These are phyloP conservation scores for Boechera divaricarpa DNA, from an alignment of 345 rosid species.

Conservation along the genomic window DNA sequence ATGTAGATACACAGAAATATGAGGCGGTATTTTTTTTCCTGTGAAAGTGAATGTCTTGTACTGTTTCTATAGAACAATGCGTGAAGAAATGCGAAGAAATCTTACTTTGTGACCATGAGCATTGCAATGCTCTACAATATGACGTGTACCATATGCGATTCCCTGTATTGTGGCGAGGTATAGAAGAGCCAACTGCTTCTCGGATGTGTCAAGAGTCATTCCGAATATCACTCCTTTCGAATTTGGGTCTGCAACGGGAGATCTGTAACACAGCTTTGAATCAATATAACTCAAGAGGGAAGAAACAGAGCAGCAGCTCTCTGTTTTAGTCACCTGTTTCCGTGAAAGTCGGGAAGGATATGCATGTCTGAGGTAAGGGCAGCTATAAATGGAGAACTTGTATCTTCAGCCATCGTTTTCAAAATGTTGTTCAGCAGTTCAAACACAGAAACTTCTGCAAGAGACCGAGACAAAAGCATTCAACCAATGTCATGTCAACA, in stretches of 20 bases:
- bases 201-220: constrained; percentile 83
- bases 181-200: constrained; percentile 80
- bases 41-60: not conserved
- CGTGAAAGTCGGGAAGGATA: constrained; percentile 90
- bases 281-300: constrained; percentile 25
- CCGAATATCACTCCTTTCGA: constrained; percentile 85
- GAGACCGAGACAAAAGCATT: constrained; percentile 18
- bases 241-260: constrained; percentile 91
- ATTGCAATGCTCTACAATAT: constrained; percentile 91
- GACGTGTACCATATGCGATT: constrained; percentile 95
- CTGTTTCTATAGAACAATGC: constrained; percentile 4
- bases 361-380: constrained; percentile 81
- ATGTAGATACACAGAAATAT: constrained; percentile 25
- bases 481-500: not conserved
- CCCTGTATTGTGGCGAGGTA: constrained; percentile 85
- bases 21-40: not conserved
- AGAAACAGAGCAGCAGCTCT: not conserved
- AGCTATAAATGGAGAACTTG: constrained; percentile 75
- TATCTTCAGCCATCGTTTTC: constrained; percentile 60
- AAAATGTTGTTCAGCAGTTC: constrained; percentile 69
- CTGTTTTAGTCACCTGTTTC: constrained; percentile 67
- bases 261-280: constrained; percentile 56
- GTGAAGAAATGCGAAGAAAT: not conserved
- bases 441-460: constrained; percentile 77
- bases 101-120: constrained; percentile 88